Conservation (phyloP, 1,139 yeast genomes). For the Meyerozyma carpophila region DNA sequence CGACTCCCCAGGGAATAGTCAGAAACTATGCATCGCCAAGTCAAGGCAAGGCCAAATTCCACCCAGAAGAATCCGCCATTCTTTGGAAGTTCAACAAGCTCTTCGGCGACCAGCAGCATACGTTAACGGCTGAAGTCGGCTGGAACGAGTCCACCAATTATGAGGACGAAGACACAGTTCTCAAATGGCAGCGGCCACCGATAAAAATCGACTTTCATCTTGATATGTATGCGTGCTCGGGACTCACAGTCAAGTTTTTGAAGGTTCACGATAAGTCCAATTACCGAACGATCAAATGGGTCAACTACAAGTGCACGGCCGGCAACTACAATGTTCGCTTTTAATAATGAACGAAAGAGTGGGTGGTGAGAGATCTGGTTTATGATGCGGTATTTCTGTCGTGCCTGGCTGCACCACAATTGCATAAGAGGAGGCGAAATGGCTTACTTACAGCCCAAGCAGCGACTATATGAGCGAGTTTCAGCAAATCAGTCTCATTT, state of each 20-base stretch:
- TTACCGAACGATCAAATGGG: conserved; percentile 82
- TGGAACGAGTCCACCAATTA: conserved; percentile 13
- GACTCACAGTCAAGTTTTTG: conserved; percentile 68
- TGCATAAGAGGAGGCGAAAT: too few relatives aligned
- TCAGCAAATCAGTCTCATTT: too few relatives aligned
- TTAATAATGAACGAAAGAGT: neutral
- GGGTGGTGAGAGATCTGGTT: too few relatives aligned
- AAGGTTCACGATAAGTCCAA: conserved; percentile 62
- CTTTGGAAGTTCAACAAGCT: conserved; percentile 70
- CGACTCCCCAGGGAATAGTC: conserved; percentile 62
- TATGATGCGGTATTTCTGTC: too few relatives aligned
- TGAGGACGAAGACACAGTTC: conserved; percentile 10
- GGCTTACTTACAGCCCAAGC: too few relatives aligned
- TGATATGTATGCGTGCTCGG: conserved; percentile 76
- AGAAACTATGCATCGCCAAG: conserved; percentile 48
- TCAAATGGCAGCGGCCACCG: conserved; percentile 70
- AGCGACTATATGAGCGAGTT: too few relatives aligned
- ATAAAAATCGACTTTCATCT: conserved; percentile 65
- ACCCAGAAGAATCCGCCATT: conserved; percentile 59
- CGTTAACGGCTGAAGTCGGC: conserved; percentile 48
- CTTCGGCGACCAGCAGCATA: conserved; percentile 61
- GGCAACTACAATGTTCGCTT: conserved; percentile 1
- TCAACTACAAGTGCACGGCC: conserved; percentile 43
- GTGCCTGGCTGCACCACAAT: too few relatives aligned
- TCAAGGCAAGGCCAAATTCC: conserved; percentile 64